phyloP scores from a whole-genome alignment of 1,284 basidiomycete genomes.

The Mycosarcoma maydis region DNA sequence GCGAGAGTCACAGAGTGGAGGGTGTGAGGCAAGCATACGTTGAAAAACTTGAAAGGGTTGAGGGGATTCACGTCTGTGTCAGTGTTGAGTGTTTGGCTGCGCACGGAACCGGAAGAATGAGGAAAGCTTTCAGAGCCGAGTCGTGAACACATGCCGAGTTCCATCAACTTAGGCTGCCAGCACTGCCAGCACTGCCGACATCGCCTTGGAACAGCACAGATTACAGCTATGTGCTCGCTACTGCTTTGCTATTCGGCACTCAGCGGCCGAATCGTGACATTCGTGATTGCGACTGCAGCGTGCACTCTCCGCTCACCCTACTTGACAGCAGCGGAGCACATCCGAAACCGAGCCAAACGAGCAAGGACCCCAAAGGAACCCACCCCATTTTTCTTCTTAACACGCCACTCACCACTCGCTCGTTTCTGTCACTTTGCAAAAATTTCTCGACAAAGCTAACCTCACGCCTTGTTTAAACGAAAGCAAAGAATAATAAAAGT shows the following conservation, averaged over 20 bases:
- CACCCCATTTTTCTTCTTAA: no score
- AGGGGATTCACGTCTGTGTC: no score
- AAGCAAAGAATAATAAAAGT: no score
- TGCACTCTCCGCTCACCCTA: no score
- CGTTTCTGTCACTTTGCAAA: no score
- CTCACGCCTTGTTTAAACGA: no score
- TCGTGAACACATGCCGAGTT: constrained; percentile 2
- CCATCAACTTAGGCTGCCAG: not conserved
- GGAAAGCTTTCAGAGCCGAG: constrained; percentile 7
- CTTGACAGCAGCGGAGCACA: not conserved
- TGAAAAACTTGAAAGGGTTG: constrained; percentile 7
- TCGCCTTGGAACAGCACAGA: not conserved
- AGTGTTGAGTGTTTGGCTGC: constrained; percentile 3
- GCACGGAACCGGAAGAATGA: constrained; percentile 34
- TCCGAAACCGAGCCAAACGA: not conserved
- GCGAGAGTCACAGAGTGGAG: not conserved
- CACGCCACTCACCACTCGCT: no score
- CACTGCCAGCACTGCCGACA: not conserved
- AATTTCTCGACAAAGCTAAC: no score
- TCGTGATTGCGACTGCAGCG: not conserved
- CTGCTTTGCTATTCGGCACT: not conserved
- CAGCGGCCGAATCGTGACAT: not conserved
- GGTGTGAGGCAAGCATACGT: no score
- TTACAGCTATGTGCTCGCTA: no score
- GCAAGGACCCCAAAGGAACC: not conserved